Percentiles rank a stretch among this genome's conserved stretches.
These are phyloP conservation scores for Taxillus chinensis DNA, from an alignment of 164 flowering plant genomes.

Conservation along the genomic window DNA sequence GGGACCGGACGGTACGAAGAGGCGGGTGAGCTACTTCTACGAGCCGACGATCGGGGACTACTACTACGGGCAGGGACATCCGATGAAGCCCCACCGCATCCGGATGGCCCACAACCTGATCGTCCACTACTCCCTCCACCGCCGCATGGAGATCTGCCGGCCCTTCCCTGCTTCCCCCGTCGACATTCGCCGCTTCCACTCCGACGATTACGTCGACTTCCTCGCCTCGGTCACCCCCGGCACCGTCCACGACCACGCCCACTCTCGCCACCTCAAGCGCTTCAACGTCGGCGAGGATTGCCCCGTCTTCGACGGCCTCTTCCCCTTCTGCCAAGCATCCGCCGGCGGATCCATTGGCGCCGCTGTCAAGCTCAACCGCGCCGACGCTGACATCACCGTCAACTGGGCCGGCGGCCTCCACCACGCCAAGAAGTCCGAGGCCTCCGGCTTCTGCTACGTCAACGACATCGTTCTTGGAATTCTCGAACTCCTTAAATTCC, in stretches of 20 bases:
- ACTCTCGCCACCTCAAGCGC: conserved; percentile 2
- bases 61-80: conserved; percentile 46
- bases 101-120: conserved; percentile 9
- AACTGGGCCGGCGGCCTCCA: conserved; percentile 7
- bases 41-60: conserved; percentile 44
- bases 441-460: conserved; percentile 4
- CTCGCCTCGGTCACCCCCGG: conserved; percentile 4
- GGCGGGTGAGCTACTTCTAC: conserved; percentile 36
- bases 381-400: not conserved
- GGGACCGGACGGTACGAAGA: conserved; percentile 32
- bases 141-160: conserved; percentile 7
- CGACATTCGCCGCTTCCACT: conserved; percentile 8
- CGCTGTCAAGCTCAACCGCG: conserved; percentile 4
- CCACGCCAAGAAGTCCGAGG: conserved; percentile 6
- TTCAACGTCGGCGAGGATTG: conserved; percentile 6
- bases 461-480: conserved; percentile 1
- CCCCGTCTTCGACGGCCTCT: conserved; percentile 5
- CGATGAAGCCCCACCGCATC: conserved; percentile 48
- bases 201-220: conserved; percentile 4
- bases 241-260: conserved; percentile 4
- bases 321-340: conserved; percentile 5
- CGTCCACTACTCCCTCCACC: conserved; percentile 6
- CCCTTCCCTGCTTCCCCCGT: conserved; percentile 4
- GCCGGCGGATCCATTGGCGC: conserved; percentile 6
- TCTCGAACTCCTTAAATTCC: conserved; percentile 4